Evolutionary conservation across 2,329 filamentous ascomycete genomes (phyloP).

Genomic region (Diplodia corticola): DNA sequence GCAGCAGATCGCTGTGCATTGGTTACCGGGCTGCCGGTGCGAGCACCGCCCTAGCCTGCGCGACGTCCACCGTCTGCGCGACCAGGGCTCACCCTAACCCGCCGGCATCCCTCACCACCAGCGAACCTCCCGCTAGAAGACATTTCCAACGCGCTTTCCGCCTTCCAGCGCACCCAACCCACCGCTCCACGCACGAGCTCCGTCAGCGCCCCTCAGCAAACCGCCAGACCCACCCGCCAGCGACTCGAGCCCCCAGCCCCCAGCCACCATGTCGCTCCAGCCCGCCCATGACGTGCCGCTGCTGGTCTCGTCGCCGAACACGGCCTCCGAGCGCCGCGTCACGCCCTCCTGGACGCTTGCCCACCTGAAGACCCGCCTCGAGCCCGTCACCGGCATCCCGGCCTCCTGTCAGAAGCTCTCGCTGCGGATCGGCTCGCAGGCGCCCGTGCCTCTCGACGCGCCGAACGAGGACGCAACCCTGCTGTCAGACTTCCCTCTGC

Average conservation of each 20-base stretch:
- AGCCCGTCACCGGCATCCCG: conserved; percentile 90
- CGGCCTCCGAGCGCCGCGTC: conserved; percentile 83
- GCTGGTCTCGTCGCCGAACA: conserved; percentile 71
- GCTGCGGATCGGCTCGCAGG: conserved; percentile 65
- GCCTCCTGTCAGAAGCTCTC: conserved; percentile 74
- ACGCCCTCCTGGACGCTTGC: conserved; percentile 88
- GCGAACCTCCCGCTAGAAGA: not conserved
- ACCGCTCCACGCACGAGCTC: not conserved
- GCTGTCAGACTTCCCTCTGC: conserved; percentile 66
- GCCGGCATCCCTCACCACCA: not conserved
- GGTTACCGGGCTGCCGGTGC: conserved; percentile 10
- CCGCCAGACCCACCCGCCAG: not conserved
- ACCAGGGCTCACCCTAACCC: too few relatives aligned
- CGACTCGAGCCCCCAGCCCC: not conserved
- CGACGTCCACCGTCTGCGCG: too few relatives aligned
- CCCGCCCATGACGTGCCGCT: conserved; percentile 68
- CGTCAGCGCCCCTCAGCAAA: not conserved
- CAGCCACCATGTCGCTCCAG: conserved; percentile 21
- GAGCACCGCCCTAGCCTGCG: not conserved
- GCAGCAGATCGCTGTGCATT: conserved; percentile 8
- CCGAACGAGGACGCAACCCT: conserved; percentile 70
- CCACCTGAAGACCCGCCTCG: conserved; percentile 82
- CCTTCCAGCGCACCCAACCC: not conserved
- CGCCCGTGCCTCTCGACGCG: conserved; percentile 65
- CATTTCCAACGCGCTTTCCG: not conserved